phyloP scores from a whole-genome alignment of 1,284 basidiomycete genomes.

The Exobasidium cylindrosporum region DNA sequence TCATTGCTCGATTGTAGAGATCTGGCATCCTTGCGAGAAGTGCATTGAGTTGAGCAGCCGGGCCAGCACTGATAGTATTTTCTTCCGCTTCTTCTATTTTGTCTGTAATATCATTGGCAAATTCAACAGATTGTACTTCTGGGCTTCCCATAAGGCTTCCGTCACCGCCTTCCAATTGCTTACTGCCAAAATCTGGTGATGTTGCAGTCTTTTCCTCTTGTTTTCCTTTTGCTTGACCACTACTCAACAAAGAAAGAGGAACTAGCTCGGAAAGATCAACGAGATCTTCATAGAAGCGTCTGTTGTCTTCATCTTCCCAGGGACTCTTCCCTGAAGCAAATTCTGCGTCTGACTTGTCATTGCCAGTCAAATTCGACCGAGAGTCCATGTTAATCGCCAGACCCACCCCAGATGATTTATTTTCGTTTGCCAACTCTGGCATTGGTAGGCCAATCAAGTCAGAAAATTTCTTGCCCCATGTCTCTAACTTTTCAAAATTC shows the following conservation, averaged over 20 bases:
- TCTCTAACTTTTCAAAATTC: conserved; percentile 76
- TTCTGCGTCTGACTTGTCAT: conserved; percentile 33
- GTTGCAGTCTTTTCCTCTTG: not conserved
- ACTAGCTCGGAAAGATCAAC: conserved; percentile 88
- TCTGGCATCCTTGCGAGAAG: conserved; percentile 90
- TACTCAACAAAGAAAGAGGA: conserved; percentile 67
- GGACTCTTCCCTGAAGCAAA: conserved; percentile 64
- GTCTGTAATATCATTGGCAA: conserved; percentile 15
- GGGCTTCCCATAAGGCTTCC: not conserved
- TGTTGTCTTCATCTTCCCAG: conserved; percentile 98
- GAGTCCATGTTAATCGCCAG: conserved; percentile 59
- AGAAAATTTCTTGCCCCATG: conserved; percentile 64
- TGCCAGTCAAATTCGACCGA: conserved; percentile 58
- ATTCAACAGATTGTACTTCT: conserved; percentile 15
- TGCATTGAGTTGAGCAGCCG: conserved; percentile 84
- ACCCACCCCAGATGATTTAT: conserved; percentile 58
- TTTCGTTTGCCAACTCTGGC: conserved; percentile 74
- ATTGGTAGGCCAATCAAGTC: conserved; percentile 79
- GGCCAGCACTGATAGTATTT: conserved; percentile 65
- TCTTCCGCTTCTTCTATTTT: conserved; percentile 47
- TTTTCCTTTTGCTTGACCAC: conserved; percentile 2
- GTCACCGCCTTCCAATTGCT: not conserved
- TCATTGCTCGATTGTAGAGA: conserved; percentile 82
- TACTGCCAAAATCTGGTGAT: not conserved
- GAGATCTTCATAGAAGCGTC: conserved; percentile 88